Evolutionary conservation across 2,329 filamentous ascomycete species (phyloP), one percentile per base, ranked within the genome.

Genomic region (Alternaria ventricosa): DNA sequence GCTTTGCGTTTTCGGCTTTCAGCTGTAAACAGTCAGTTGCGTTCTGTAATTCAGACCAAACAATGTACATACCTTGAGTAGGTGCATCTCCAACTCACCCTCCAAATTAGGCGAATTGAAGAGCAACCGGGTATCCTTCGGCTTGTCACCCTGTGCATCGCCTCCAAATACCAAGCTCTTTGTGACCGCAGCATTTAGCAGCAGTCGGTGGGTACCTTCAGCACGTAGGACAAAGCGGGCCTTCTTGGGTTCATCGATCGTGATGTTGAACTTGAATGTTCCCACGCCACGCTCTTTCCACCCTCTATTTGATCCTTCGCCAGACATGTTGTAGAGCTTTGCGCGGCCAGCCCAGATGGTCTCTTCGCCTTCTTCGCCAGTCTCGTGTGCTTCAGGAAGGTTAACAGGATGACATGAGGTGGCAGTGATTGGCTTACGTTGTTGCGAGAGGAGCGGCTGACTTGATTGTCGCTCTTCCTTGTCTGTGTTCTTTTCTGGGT

Each of bases 231-330:
- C 87, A 69, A 98, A 87, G 45, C 95, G 91, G 23, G 90, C 87
- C 64, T 83, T 84, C 59, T 60, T 88, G 63, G 68, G 79, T 20
- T 71, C 69, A 13, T 76, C 70, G 9, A 70, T 68, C 12, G 69
- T 75, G 33, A 77, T 65, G 73, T 97, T 97, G 77, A 97, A 86
- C 81, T 96, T 96, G 70, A 97, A 85, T 71, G 90, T 91, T 47
- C 94, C 94, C 5, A 90, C 87, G 12, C 94, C 94, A 56, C 94
- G 89, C 81, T 98, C 95, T 79, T 95, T 95, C 95, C 95, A 98
- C 50, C 89, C 89, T 58, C 87, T 87, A 68, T 81, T 81, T 33
- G 74, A 73, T 6, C 72, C 75, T 49, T 85, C 86, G 36, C 85
- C 84, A 67, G 88, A 89, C 72, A 96, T 91, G 61, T 90, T 87